Evolutionary conservation across 805 yeast species (phyloP).

Genomic region (Candida tammaniensis): DNA sequence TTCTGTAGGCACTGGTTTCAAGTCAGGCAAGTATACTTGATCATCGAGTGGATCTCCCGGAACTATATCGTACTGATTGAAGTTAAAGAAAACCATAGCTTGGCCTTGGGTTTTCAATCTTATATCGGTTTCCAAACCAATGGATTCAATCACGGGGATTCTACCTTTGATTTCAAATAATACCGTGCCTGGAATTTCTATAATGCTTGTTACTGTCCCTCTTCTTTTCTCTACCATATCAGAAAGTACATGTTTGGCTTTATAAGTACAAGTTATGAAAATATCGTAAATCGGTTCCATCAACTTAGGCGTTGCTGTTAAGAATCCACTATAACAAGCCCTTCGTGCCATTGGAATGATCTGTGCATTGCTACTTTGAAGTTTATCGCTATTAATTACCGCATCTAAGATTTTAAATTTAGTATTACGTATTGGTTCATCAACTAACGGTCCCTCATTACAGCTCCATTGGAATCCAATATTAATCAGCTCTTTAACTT

Average conservation of each 20-base stretch:
- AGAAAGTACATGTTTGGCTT: conserved; percentile 47
- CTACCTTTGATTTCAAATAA: conserved; percentile 58
- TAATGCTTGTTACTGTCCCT: conserved; percentile 47
- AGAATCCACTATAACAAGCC: conserved; percentile 78
- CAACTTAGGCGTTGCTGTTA: conserved; percentile 74
- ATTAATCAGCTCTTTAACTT: conserved; percentile 52
- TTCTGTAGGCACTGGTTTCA: conserved; percentile 69
- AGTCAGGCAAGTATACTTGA: conserved; percentile 57
- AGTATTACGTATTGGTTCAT: conserved; percentile 70
- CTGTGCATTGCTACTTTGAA: conserved; percentile 57
- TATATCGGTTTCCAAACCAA: conserved; percentile 86
- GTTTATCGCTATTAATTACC: conserved; percentile 44
- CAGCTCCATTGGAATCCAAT: conserved; percentile 85
- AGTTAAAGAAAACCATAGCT: conserved; percentile 65
- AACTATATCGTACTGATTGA: conserved; percentile 70
- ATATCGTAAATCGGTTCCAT: conserved; percentile 79
- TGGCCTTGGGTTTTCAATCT: conserved; percentile 75
- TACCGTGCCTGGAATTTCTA: conserved; percentile 71
- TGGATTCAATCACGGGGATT: conserved; percentile 86
- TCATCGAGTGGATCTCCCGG: conserved; percentile 91
- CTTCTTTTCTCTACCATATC: conserved; percentile 59
- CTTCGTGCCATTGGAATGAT: conserved; percentile 77
- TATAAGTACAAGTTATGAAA: conserved; percentile 52
- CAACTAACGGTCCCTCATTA: conserved; percentile 90
- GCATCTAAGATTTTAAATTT: conserved; percentile 70